Base-by-base conservation (phyloP, 805 yeast genomes). In the Teunomyces barrocoloradensis region DNA sequence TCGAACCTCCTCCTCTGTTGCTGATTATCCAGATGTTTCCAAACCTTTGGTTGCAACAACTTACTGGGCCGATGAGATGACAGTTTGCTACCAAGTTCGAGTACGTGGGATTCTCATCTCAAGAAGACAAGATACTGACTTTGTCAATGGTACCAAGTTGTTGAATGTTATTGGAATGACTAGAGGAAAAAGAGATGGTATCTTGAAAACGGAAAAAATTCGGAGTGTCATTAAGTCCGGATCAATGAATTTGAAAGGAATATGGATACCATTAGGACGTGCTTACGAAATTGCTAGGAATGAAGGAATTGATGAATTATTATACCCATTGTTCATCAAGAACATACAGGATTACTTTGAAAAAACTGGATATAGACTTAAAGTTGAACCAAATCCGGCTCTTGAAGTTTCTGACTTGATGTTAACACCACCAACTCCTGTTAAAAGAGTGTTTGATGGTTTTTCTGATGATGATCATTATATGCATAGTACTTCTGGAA, bases 151-250 rank as follows among this genome's bases (percentile, higher is more conserved):
- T 1, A 70, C 75, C 4, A 70, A 70, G 45, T 54, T 70, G 7
- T 55, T 70, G 13, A 70, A 70, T 51, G 71, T 66, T 5, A 61
- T 68, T 40, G 72, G 71, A 1, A 66, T 70, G 68, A 64, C 71
- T 11, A 56, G 75, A 45, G 75, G 75, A 4, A 66, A 66, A 49
- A 49, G 74, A 27, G 75, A 70, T 53, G 74, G 74, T 9, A 66
- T 69, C 21, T 55, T 70, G 37, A 70, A 70, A 46, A 53, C 65
- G 3, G 75, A 70, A 46, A 66, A 61, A 45, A 50, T 48, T 5
- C 59, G 65, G 37, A 50, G 40, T 15, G 53, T 51, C 3, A 71
- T 69, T 4, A 66, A 67, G 51, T 61, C 61, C 5, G 75, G 75
- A 0, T 56, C 71, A 3, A 70, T 70, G 74, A 65, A 66, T 45